Evolutionary conservation across 495 filamentous ascomycete species (phyloP), one percentile per base, ranked within the genome.

Genomic region (Bryoglossum gracile): DNA sequence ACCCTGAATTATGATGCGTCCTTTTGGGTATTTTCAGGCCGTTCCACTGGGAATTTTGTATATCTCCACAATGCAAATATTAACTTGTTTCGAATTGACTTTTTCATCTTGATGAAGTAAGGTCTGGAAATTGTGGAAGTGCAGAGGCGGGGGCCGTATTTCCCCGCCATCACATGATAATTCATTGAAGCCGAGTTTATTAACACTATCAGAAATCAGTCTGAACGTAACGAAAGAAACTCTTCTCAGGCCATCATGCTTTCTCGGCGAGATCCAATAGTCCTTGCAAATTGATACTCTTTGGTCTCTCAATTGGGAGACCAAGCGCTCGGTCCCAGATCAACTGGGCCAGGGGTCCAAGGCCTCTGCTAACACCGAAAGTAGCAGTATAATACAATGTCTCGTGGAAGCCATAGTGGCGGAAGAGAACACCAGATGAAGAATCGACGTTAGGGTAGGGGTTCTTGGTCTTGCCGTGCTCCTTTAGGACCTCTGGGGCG

Each of bases 381-480:
- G 90, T 94, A 17, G 88, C 92, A 13, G 92, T 98, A 65, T 98
- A 98, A 71, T 98, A 98, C 6, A 96, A 76, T 1, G 91, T 94
- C 67, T 98, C 87, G 66, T 84, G 83, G 79, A 96, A 94, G 40
- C 89, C 92, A 61, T 92, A 98, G 68, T 96, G 89, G 63, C 96
- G 80, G 77, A 98, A 97, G 30, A 98, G 74, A 3, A 95, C 94
- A 46, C 92, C 92, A 1, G 87, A 94, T 46, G 78, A 80, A 14
- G 82, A 85, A 66, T 98, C 92, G 44, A 98, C 92, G 60, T 98
- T 98, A 37, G 92, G 92, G 66, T 87, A 89, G 6, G 90, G 90
- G 73, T 97, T 97, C 78, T 97, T 97, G 56, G 92, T 97, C 84
- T 96, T 96, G 60, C 92, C 92, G 58, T 98, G 92, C 70, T 95